phyloP scores from a whole-genome alignment of 306 rosid species.

The Acacia crassicarpa region DNA sequence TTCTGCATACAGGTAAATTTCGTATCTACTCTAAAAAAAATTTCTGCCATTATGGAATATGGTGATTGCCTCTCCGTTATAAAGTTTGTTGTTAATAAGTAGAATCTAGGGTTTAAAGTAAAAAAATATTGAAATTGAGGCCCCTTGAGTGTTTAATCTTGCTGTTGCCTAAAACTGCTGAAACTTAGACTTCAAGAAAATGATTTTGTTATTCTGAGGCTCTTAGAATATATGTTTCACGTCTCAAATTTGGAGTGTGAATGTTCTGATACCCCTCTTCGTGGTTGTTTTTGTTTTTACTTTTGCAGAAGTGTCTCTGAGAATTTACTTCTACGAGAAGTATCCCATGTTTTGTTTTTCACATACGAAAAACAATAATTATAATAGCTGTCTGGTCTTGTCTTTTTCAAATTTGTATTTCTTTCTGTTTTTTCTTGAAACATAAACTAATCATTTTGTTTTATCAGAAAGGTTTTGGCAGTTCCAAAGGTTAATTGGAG shows the following conservation, averaged over 20 bases:
- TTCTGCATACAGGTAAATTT: constrained; percentile 29
- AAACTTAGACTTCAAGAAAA: not conserved
- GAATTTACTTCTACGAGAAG: constrained; percentile 24
- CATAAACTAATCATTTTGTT: not conserved
- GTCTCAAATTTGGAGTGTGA: not conserved
- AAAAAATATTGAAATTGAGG: constrained; percentile 31
- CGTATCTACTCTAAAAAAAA: not conserved
- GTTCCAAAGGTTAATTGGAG: constrained; percentile 31
- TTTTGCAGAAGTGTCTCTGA: constrained; percentile 17
- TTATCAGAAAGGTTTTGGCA: constrained; percentile 20
- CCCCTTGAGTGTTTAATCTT: constrained; percentile 15
- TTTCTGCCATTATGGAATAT: not conserved
- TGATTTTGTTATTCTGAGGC: not conserved
- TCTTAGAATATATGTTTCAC: not conserved
- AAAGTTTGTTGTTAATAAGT: not conserved
- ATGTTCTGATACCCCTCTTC: constrained; percentile 1
- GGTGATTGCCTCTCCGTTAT: not conserved
- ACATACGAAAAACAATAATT: constrained; percentile 17
- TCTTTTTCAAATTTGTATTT: constrained; percentile 12
- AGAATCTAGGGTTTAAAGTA: constrained; percentile 22
- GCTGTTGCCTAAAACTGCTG: constrained; percentile 11
- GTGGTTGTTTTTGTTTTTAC: constrained; percentile 10
- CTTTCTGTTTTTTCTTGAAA: constrained; percentile 12
- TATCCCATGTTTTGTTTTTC: constrained; percentile 28
- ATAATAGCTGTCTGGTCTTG: constrained; percentile 7